phyloP scores from a whole-genome alignment of 1,139 yeast species.

The Arxiozyma heterogenica region DNA sequence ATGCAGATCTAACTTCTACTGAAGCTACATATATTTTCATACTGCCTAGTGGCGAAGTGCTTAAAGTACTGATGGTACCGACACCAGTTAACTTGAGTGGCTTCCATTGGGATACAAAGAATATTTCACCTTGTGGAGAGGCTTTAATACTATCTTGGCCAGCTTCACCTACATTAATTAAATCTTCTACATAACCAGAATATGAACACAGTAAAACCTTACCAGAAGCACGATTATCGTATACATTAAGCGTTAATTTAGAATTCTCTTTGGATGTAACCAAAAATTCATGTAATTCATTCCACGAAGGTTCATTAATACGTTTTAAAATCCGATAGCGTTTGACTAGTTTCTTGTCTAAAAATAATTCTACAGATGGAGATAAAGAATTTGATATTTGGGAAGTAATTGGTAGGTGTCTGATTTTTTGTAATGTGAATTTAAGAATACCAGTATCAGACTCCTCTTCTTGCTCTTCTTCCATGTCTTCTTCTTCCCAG shows the following conservation, averaged over 20 bases:
- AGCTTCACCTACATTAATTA: conserved; percentile 47
- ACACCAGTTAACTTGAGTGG: conserved; percentile 53
- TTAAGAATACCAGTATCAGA: conserved; percentile 65
- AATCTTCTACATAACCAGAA: conserved; percentile 47
- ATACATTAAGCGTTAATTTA: conserved; percentile 44
- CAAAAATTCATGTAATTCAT: conserved; percentile 51
- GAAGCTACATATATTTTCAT: conserved; percentile 49
- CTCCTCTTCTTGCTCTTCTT: conserved; percentile 27
- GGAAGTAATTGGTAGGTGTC: conserved; percentile 53
- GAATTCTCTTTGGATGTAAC: conserved; percentile 52
- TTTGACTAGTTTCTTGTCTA: conserved; percentile 47
- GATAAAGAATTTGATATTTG: conserved; percentile 63
- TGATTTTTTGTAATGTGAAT: conserved; percentile 62
- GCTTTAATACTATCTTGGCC: conserved; percentile 43
- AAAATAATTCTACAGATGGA: conserved; percentile 58
- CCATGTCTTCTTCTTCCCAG: conserved; percentile 7
- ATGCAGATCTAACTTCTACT: conserved; percentile 36
- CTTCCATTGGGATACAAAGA: conserved; percentile 54
- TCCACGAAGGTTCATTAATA: conserved; percentile 66
- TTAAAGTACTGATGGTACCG: conserved; percentile 37
- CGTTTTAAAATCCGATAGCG: conserved; percentile 53
- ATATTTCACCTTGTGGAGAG: conserved; percentile 39
- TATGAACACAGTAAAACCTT: conserved; percentile 35
- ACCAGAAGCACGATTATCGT: conserved; percentile 41
- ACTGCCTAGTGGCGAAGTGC: conserved; percentile 49